Base-by-base conservation (phyloP, 176 grass and related monocot species). In the Puccinellia tenuiflora region DNA sequence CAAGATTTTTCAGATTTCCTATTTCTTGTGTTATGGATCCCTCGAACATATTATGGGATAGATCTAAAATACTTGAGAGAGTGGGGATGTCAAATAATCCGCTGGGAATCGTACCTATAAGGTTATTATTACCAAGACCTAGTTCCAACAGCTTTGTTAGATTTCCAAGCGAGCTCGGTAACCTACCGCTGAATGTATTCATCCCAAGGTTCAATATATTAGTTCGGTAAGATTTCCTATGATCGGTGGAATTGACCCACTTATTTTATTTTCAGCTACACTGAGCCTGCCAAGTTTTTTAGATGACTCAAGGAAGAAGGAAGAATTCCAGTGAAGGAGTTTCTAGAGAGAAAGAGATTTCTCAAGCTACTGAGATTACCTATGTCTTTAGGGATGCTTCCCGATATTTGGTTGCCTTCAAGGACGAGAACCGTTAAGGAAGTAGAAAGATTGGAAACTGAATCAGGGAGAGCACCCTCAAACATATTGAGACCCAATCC, bases 171-270 rank as follows among this genome's bases (percentile, higher is more conserved):
- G 64, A 38, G 64, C 34, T 11, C 39, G 64, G 64, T 38, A 68
- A 22, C 64, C 9, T 68, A 68, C 64, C 64, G 10, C 34, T 12
- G 4, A 68, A 68, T 35, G 35, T 4, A 57, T 81, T 85, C 5
- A 5, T 10, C 1, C 1, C 2, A 12, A 91, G 52, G 18, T 9
- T 2, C 1, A 91, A 74, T 13, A 16, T 55, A 6, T 81, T 12
- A 88, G 66, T 26, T 53, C n/a, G 13, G 80, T 75, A 43, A 85
- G 63, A 29, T 91, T 91, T 69, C 76, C 77, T 24, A 89, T 37
- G 13, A 57, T 10, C 40, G 28, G 6, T 35, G 63, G 63, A 66
- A 66, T 66, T 11, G 63, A 65, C 16, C 63, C 63, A 21, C 31
- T 66, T 10, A 66, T 66, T 66, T 66, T 66, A 66, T 66, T 66